Base-by-base conservation (phyloP, 202 grass and related monocot species). In the Musa balbisiana region DNA sequence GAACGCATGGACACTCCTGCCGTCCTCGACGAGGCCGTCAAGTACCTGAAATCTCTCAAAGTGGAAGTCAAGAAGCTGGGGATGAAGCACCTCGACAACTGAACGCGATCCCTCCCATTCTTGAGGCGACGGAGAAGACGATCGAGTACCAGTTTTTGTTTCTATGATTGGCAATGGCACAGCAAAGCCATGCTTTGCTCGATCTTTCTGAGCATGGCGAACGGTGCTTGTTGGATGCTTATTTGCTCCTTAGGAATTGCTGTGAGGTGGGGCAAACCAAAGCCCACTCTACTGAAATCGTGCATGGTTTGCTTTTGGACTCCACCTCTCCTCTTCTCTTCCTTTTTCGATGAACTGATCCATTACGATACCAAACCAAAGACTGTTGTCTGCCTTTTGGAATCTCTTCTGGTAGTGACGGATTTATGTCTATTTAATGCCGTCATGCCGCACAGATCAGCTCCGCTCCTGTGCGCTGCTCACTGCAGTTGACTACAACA, bases 21-120 rank as follows among this genome's bases (percentile, higher is more conserved):
- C 1, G 84, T 97, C 8, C 90, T 97, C 11, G 88, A 93, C 72
- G 93, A 89, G 72, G 93, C 93, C 14, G 88, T 97, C 0, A 71
- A 82, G 50, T 97, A 97, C 80, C 88, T 97, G 80, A 98, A 93
- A 83, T 91, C 90, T 21, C 90, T 93, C 55, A 97, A 97, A 81
- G 90, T 93, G 29, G 93, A 97, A 80, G 93, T 84, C 58, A 93
- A 97, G 84, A 97, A 97, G 83, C 93, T 93, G 13, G 90, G 90
- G 27, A 63, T 55, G 80, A 84, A 87, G 67, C 85, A 87, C 60
- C 85, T 83, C 10, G 87, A 82, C 85, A 91, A 83, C 66, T 91
- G 82, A 90, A 69, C 10, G 8, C 33, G 33, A 43, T 43, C 33
- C 33, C 33, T 43, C 33, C 33, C 33, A 43, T 6, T 6, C 33